Conservation (phyloP, 495 filamentous ascomycete genomes). For the Podospora didyma region DNA sequence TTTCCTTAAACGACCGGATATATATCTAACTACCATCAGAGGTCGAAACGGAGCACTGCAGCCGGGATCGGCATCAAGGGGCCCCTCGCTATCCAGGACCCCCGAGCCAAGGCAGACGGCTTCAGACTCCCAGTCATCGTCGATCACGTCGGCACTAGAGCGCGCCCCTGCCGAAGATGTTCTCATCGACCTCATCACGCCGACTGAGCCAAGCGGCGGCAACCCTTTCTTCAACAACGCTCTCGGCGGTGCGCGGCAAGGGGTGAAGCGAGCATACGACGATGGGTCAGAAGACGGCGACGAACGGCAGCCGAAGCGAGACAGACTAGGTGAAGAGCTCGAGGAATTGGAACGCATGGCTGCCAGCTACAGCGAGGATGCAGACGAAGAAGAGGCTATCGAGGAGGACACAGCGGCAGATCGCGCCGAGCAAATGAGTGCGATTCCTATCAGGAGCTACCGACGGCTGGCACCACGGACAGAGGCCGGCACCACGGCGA, state of each 20-base stretch:
- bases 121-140: slow-evolving; percentile 15
- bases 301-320: slow-evolving; percentile 25
- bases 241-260: background rate
- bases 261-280: slow-evolving; percentile 23
- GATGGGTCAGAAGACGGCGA: slow-evolving; percentile 2
- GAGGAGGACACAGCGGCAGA: background rate
- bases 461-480: background rate
- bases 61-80: slow-evolving; percentile 8
- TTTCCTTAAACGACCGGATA: background rate
- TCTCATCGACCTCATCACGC: slow-evolving; percentile 21
- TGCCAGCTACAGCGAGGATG: background rate
- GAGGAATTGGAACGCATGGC: slow-evolving; percentile 23
- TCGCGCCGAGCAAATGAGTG: background rate
- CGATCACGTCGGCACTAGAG: slow-evolving; percentile 15
- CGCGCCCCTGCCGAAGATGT: slow-evolving; percentile 16
- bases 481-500: background rate
- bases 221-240: background rate
- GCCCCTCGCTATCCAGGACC: slow-evolving; percentile 7
- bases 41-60: slow-evolving; percentile 2
- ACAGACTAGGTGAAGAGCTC: slow-evolving; percentile 25
- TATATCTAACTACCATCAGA: background rate
- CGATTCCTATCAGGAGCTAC: background rate
- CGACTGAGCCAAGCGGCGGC: slow-evolving; percentile 1
- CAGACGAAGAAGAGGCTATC: background rate
- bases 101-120: slow-evolving; percentile 14